Conservation (phyloP, 495 filamentous ascomycete genomes). For the Xylaria longipes region DNA sequence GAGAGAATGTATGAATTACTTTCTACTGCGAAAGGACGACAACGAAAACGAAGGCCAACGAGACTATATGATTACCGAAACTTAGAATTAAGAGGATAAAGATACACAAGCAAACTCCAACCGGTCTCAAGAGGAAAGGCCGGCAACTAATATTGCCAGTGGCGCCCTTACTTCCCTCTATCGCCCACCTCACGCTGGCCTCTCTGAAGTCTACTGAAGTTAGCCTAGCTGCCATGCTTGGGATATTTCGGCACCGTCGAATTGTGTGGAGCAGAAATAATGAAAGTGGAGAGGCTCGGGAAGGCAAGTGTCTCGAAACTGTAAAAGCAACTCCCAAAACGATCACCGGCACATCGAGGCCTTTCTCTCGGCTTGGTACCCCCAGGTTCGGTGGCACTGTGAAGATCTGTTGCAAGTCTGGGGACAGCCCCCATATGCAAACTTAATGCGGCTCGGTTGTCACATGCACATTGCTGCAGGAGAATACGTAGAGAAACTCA, state of each 20-base stretch:
- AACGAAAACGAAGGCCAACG: not conserved
- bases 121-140: constrained; percentile 20
- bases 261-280: constrained; percentile 38
- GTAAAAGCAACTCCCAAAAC: constrained; percentile 30
- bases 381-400: not conserved
- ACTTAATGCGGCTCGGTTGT: constrained; percentile 21
- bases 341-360: constrained; percentile 24
- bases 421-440: constrained; percentile 13
- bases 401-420: constrained; percentile 1
- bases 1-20: not conserved
- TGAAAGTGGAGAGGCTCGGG: constrained; percentile 41
- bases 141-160: constrained; percentile 33
- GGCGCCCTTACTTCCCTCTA: constrained; percentile 19
- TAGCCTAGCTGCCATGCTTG: constrained; percentile 13
- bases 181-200: constrained; percentile 14
- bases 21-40: not conserved
- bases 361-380: constrained; percentile 14
- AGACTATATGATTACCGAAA: not conserved
- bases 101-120: constrained; percentile 1
- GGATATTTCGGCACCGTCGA: constrained; percentile 28
- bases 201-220: constrained; percentile 2
- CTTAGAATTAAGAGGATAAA: not conserved
- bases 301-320: constrained; percentile 41
- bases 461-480: constrained; percentile 28
- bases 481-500: constrained; percentile 16